phyloP scores from a whole-genome alignment of 2,329 filamentous ascomycete genomes.

The Gaeumannomyces sp. region DNA sequence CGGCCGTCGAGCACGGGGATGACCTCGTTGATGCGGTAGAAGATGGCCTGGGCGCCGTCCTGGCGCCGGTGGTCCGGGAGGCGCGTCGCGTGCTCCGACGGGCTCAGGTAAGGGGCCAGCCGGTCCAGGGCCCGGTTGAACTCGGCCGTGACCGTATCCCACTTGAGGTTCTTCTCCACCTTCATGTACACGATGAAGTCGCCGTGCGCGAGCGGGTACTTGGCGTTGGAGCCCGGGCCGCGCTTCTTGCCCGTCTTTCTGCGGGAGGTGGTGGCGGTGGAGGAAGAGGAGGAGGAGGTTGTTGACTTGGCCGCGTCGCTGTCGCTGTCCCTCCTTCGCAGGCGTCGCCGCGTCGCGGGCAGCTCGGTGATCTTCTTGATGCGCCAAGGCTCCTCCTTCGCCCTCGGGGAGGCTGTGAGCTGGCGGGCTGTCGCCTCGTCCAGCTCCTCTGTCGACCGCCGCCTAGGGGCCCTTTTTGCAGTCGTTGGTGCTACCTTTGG shows the following conservation, averaged over 20 bases:
- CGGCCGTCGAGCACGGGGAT: constrained; percentile 2
- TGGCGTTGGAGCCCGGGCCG: background rate
- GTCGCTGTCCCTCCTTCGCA: background rate
- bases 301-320: background rate
- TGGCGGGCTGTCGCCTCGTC: no score
- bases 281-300: no score
- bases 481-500: no score
- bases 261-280: no score
- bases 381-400: background rate
- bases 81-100: background rate
- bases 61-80: constrained; percentile 2
- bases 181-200: constrained; percentile 5
- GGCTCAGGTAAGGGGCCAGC: constrained; percentile 1
- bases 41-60: constrained; percentile 6
- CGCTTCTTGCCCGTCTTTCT: background rate
- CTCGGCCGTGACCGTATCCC: background rate
- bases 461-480: background rate
- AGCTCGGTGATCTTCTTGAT: background rate
- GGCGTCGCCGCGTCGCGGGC: no score
- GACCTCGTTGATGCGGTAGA: constrained; percentile 8
- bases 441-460: background rate
- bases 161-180: constrained; percentile 2
- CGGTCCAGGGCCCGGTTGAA: constrained; percentile 5
- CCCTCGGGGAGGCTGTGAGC: no score
- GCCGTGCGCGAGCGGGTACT: constrained; percentile 7